These are phyloP conservation scores for Saprolegnia parasitica DNA, from an alignment of 352 stramenopile species.

Conservation along the genomic window DNA sequence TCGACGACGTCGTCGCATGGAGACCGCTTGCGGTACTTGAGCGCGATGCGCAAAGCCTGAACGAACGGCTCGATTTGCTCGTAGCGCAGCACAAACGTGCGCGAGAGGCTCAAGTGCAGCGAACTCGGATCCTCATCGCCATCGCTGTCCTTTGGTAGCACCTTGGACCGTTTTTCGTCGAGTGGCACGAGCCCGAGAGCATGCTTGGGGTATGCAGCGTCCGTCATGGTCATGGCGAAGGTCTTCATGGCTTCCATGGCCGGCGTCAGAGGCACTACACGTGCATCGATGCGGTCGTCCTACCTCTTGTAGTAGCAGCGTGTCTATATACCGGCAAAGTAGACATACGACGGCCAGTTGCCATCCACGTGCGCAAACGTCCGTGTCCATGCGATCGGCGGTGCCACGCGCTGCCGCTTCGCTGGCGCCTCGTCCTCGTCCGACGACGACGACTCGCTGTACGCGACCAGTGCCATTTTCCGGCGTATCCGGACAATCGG, in stretches of 20 bases:
- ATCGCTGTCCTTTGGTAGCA: constrained; percentile 30
- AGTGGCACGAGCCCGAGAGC: constrained; percentile 37
- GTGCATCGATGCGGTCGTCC: not conserved
- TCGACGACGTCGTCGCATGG: not conserved
- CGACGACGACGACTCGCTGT: not conserved
- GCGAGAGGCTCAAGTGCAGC: constrained; percentile 70
- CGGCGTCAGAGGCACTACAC: not conserved
- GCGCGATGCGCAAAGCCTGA: constrained; percentile 48
- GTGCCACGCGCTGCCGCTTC: constrained; percentile 45
- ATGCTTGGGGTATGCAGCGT: constrained; percentile 32
- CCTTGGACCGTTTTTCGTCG: not conserved
- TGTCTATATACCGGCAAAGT: constrained; percentile 14
- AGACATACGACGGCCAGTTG: constrained; percentile 78
- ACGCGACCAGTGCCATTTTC: constrained; percentile 12
- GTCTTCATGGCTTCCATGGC: constrained; percentile 34
- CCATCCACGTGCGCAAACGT: constrained; percentile 69
- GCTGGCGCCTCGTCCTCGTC: constrained; percentile 7
- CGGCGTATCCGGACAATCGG: not conserved
- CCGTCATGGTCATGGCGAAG: constrained; percentile 35
- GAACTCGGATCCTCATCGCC: not conserved
- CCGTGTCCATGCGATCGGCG: constrained; percentile 43
- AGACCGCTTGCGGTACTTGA: constrained; percentile 67
- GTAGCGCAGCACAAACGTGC: constrained; percentile 65
- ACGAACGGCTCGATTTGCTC: constrained; percentile 69
- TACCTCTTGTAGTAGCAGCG: not conserved